Evolutionary conservation across 2,329 filamentous ascomycete genomes (phyloP).

Genomic region (Fusarium odoratissimum): DNA sequence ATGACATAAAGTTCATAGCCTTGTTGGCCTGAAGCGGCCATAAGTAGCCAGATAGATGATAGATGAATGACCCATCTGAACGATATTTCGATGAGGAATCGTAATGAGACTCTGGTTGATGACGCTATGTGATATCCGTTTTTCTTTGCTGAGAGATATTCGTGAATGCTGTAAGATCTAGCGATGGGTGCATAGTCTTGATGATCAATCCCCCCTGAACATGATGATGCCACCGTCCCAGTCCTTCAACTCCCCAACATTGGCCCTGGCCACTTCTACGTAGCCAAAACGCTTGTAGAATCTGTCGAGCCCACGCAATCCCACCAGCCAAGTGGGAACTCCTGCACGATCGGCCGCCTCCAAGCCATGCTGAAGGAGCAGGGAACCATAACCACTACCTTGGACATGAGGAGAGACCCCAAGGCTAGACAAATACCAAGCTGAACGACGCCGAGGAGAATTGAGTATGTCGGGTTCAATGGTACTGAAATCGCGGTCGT

Average conservation of each 20-base stretch:
- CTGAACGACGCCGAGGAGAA: constrained; percentile 45
- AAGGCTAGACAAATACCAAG: constrained; percentile 52
- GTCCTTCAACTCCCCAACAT: constrained; percentile 50
- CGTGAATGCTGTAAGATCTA: neutral
- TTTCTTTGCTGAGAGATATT: neutral
- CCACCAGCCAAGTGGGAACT: constrained; percentile 50
- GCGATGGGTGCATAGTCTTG: neutral
- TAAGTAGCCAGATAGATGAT: neutral
- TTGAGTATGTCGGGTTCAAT: constrained; percentile 44
- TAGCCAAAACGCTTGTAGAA: constrained; percentile 52
- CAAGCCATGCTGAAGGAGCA: constrained; percentile 49
- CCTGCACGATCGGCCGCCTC: constrained; percentile 44
- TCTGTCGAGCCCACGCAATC: constrained; percentile 46
- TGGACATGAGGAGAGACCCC: constrained; percentile 49
- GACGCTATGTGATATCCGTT: neutral
- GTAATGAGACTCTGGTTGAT: neutral
- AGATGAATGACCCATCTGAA: constrained; percentile 8
- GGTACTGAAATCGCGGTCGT: constrained; percentile 43
- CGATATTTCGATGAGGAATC: neutral
- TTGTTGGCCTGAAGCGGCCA: constrained; percentile 12
- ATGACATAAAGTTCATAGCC: constrained; percentile 11
- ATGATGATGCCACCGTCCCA: constrained; percentile 54
- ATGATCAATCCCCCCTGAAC: constrained; percentile 49
- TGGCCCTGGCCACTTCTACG: constrained; percentile 49
- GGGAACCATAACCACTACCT: constrained; percentile 47